Conservation (phyloP, 1,139 yeast genomes). For the Arxiozyma bovina region DNA sequence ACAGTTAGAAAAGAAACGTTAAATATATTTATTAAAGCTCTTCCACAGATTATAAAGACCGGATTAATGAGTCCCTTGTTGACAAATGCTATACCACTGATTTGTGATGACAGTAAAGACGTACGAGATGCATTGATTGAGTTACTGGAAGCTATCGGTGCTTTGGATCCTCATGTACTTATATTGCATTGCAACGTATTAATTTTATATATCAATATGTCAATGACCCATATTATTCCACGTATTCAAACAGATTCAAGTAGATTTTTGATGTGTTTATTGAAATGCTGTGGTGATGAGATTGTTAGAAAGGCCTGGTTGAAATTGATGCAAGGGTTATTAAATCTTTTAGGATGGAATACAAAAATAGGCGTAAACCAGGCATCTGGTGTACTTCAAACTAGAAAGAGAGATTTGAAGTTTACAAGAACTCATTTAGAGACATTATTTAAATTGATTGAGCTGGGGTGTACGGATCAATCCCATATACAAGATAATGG, state of each 20-base stretch:
- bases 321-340: conserved; percentile 48
- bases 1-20: conserved; percentile 69
- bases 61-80: conserved; percentile 27
- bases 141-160: conserved; percentile 44
- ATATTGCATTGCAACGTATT: conserved; percentile 59
- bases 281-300: conserved; percentile 40
- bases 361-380: conserved; percentile 16
- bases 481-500: conserved; percentile 7
- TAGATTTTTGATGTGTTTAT: conserved; percentile 47
- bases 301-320: conserved; percentile 51
- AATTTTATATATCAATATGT: conserved; percentile 72
- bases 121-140: conserved; percentile 57
- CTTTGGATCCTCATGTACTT: conserved; percentile 47
- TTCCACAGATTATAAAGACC: conserved; percentile 34
- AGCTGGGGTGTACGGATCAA: conserved; percentile 34
- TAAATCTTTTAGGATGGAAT: conserved; percentile 57
- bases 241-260: conserved; percentile 66
- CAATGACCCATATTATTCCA: conserved; percentile 87
- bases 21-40: conserved; percentile 39
- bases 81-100: conserved; percentile 26
- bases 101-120: conserved; percentile 32
- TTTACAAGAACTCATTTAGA: conserved; percentile 31
- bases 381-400: conserved; percentile 17
- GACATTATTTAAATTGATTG: conserved; percentile 38
- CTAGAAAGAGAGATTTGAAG: conserved; percentile 18